Conservation (phyloP, 805 yeast species). For the Spathaspora gorwiae region DNA sequence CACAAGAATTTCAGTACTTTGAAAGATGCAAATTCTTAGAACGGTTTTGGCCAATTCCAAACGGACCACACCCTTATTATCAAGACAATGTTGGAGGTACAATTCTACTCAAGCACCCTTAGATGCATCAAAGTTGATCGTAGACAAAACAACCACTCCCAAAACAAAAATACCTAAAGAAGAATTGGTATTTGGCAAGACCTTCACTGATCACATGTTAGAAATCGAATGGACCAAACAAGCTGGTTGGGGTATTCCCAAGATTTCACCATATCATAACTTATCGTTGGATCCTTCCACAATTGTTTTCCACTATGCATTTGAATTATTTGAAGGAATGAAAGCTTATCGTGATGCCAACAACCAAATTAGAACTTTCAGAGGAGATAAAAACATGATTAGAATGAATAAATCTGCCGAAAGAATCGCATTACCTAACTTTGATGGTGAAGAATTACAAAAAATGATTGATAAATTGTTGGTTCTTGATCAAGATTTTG, state of each 20-base stretch:
- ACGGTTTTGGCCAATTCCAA: not conserved
- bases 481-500: constrained; percentile 66
- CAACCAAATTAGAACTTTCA: constrained; percentile 72
- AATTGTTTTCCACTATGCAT: constrained; percentile 90
- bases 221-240: constrained; percentile 74
- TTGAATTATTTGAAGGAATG: constrained; percentile 92
- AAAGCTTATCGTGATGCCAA: constrained; percentile 74
- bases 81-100: not conserved
- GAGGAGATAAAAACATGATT: constrained; percentile 87
- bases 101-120: constrained; percentile 14
- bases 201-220: constrained; percentile 87
- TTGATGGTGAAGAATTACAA: constrained; percentile 72
- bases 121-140: constrained; percentile 34
- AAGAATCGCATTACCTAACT: constrained; percentile 84
- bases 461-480: constrained; percentile 74
- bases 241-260: constrained; percentile 83
- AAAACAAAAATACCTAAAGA: constrained; percentile 35
- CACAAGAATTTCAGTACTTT: too few relatives aligned
- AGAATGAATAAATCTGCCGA: constrained; percentile 90
- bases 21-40: not conserved
- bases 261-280: constrained; percentile 79
- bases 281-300: constrained; percentile 83
- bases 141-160: constrained; percentile 35
- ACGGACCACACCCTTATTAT: not conserved
- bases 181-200: constrained; percentile 39